Evolutionary conservation across 441 rosid species (phyloP), one percentile per base, ranked within the genome.

Genomic region (Euphorbia schlechtendalii): DNA sequence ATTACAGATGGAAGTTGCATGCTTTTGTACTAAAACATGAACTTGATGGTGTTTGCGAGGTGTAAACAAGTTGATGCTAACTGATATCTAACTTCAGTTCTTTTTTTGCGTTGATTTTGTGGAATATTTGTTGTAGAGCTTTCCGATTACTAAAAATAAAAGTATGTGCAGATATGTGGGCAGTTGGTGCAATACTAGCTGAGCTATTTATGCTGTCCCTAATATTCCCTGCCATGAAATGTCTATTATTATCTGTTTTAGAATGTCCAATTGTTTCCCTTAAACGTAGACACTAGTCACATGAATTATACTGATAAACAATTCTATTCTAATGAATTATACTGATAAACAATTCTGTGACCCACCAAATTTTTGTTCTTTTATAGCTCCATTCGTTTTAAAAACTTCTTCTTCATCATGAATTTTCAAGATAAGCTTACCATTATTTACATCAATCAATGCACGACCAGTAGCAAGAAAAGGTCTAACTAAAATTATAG

Each of bases 111-210:
- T 38, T 38, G 41, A 38, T 43, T 11, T n/a, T 15, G 8, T 56
- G 12, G 43, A n/a, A 27, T 46, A 36, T 40, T 17, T 51, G 64
- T 64, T 34, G 24, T 54, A 59, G 36, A 43, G 8, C 14, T 57
- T 57, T 18, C 57, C 78, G 75, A 70, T 75, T 45, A 21, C 49
- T 60, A 43, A 66, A 49, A 66, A 12, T 24, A 12, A 64, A 69
- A 40, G 32, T 55, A 62, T 62, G 14, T 77, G 60, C 83, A 94
- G 98, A 94, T 74, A 87, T 94, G 96, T 94, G 99, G 98, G 99
- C 96, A 12, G 87, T 94, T 86, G 96, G 99, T n/a, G 94, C 99
- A 57, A 86, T 32, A 59, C 74, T 94, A 81, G 94, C 96, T 57
- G 96, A 94, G 74, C 69, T 94, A 72, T 80, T 94, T 71, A 78